A percentile compares a stretch with the other conserved stretches of the same genome.
Evolutionary conservation across 768 basidiomycete species (phyloP).

Genomic region (Tylopilus cervinicoccineus): DNA sequence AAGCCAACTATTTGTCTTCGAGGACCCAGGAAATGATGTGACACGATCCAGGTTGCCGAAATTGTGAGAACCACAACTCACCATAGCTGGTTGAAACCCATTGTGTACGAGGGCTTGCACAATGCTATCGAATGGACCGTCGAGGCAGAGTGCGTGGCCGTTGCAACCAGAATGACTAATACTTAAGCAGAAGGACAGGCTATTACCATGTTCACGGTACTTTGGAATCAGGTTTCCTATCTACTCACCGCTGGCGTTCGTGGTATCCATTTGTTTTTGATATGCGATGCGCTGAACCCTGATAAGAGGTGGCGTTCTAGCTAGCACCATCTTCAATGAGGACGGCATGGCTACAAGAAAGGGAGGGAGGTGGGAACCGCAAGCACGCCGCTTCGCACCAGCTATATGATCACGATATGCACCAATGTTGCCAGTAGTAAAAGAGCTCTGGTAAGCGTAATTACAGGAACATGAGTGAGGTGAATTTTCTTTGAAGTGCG

Average conservation of each 20-base stretch:
- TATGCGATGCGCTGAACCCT: not conserved
- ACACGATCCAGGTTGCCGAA: slow-evolving; percentile 37
- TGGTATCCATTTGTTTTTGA: not conserved
- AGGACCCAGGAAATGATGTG: not conserved
- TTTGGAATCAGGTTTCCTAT: slow-evolving; percentile 39
- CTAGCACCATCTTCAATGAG: slow-evolving; percentile 10
- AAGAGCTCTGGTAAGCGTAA: slow-evolving; percentile 9
- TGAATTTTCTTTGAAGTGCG: not conserved
- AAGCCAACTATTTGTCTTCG: not conserved
- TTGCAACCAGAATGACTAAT: not conserved
- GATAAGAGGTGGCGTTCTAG: slow-evolving; percentile 12
- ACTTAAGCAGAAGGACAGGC: slow-evolving; percentile 7
- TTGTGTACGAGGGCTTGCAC: slow-evolving; percentile 47
- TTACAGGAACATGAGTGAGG: not conserved
- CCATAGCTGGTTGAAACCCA: slow-evolving; percentile 46
- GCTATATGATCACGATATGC: slow-evolving; percentile 9
- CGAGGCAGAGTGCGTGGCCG: slow-evolving; percentile 32
- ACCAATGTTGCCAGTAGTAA: slow-evolving; percentile 11
- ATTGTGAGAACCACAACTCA: slow-evolving; percentile 40
- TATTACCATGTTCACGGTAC: slow-evolving; percentile 41
- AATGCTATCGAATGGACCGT: slow-evolving; percentile 41
- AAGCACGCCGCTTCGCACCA: slow-evolving; percentile 2
- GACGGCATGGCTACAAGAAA: slow-evolving; percentile 8
- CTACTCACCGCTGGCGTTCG: slow-evolving; percentile 12
- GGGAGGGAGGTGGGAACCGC: slow-evolving; percentile 18